Evolutionary conservation across 768 basidiomycete species (phyloP), one percentile per base, ranked within the genome.

Genomic region (Lactarius psammicola): DNA sequence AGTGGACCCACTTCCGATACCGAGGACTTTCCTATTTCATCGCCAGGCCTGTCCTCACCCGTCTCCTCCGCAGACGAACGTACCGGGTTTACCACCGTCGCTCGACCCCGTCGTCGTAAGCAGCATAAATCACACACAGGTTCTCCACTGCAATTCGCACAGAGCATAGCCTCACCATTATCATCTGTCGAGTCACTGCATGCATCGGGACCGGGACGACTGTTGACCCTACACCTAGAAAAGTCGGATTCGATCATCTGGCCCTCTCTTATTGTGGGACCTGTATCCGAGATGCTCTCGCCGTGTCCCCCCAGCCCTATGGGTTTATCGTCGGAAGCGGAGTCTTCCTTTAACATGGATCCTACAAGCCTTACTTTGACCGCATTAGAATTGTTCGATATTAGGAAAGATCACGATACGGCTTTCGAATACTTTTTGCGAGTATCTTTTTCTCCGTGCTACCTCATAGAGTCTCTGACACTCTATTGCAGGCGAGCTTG

Each of bases 351-450:
- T 69, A 92, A 93, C 69, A 91, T 93, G 89, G 91, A 93, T 74
- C 86, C 91, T 1, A 93, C 91, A 17, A 92, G 90, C 75, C 77
- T 93, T 31, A 85, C 87, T 1, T 76, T 92, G 60, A 82, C 86
- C 66, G 91, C 82, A 10, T 77, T 91, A 51, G 91, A 93, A 69
- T 72, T 87, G 46, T 82, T 83, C 56, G 90, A 92, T 73, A 90
- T 93, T 57, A 81, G 88, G 56, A 87, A 86, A 72, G 84, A 91
- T 58, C 85, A 82, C 65, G 87, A 89, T 53, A 87, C 86, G 65
- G 91, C 91, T 4, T 93, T 93, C 68, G 90, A 92, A 76, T 90
- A 82, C 70, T 90, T 92, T 70, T 74, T 90, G 90, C 88, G 72
- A 73, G 90, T 81, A 42, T 30, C 13, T 26, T 56, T n/a, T 66